Evolutionary conservation across 2,329 filamentous ascomycete genomes (phyloP).

Genomic region (Phoma sp.): DNA sequence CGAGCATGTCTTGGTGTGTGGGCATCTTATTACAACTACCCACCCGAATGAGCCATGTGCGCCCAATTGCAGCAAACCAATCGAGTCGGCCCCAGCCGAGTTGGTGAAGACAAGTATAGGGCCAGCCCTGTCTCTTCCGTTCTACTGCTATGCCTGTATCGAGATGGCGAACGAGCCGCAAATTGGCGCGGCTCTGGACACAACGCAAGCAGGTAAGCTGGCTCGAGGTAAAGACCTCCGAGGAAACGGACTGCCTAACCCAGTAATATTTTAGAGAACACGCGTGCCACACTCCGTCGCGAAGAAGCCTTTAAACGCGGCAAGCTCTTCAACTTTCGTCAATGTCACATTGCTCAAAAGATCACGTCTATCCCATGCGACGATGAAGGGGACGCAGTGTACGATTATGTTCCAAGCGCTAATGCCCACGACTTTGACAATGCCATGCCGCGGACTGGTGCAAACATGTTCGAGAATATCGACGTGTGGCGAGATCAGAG

Average conservation of each 20-base stretch:
- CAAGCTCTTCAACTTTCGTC: conserved; percentile 13
- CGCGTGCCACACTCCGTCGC: not conserved
- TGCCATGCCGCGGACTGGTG: conserved; percentile 14
- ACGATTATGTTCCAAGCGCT: not conserved
- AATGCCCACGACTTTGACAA: conserved; percentile 17
- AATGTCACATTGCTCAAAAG: conserved; percentile 23
- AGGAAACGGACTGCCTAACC: too few relatives aligned
- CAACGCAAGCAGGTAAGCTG: not conserved
- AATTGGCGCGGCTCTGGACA: not conserved
- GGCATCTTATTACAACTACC: not conserved
- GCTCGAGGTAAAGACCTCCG: too few relatives aligned
- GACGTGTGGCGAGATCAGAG: not conserved
- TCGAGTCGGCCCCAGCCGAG: too few relatives aligned
- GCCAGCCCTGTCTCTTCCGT: not conserved
- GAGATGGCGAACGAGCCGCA: not conserved
- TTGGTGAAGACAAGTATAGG: too few relatives aligned
- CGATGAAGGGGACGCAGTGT: not conserved
- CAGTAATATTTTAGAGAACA: not conserved
- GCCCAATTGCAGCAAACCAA: not conserved
- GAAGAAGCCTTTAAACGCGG: not conserved
- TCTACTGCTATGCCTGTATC: conserved; percentile 5
- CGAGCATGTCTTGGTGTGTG: not conserved
- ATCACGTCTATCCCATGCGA: conserved; percentile 13
- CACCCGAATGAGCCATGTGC: not conserved
- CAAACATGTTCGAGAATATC: conserved; percentile 24